Percentiles rank a stretch among this genome's conserved stretches.
These are phyloP conservation scores for Aspergillus sp. DNA, from an alignment of 2,329 filamentous ascomycete species.

Conservation along the genomic window DNA sequence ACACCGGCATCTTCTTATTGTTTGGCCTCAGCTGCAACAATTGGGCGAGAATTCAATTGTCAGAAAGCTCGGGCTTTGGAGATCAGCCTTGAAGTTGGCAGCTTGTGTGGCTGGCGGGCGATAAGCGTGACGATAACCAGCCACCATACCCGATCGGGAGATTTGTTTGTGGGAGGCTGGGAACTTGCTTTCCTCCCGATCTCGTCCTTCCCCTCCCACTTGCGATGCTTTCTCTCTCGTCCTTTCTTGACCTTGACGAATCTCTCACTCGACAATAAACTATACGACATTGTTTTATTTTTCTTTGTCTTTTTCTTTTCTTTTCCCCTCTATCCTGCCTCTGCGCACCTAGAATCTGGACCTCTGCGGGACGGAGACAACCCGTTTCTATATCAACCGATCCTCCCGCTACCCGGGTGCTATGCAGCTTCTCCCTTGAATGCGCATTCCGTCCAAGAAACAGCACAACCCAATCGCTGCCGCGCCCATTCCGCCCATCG, in stretches of 20 bases:
- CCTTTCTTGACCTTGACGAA: background rate
- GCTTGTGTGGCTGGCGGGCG: constrained; percentile 21
- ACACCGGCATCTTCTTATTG: background rate
- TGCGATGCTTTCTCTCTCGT: constrained; percentile 7
- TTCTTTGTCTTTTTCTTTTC: background rate
- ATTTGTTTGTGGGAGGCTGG: constrained; percentile 35
- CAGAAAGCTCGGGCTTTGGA: background rate
- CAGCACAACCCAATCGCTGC: background rate
- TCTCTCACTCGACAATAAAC: background rate
- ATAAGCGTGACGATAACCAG: constrained; percentile 21
- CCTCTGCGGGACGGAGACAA: constrained; percentile 14
- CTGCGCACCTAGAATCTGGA: background rate
- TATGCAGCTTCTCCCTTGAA: constrained; percentile 26
- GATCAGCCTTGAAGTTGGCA: background rate
- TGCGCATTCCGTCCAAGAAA: constrained; percentile 21
- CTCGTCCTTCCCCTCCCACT: constrained; percentile 14
- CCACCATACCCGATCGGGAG: constrained; percentile 37
- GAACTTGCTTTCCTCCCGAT: constrained; percentile 14
- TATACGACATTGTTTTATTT: background rate
- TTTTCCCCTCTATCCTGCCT: background rate
- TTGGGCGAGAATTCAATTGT: background rate
- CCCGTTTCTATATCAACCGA: constrained; percentile 28
- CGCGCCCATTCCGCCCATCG: constrained; percentile 12
- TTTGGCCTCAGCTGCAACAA: background rate
- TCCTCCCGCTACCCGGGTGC: constrained; percentile 19